A percentile compares a stretch with the other conserved stretches of the same genome.
Evolutionary conservation across 2,329 filamentous ascomycete species (phyloP).

Genomic region (Aspergillus eucalypticola): DNA sequence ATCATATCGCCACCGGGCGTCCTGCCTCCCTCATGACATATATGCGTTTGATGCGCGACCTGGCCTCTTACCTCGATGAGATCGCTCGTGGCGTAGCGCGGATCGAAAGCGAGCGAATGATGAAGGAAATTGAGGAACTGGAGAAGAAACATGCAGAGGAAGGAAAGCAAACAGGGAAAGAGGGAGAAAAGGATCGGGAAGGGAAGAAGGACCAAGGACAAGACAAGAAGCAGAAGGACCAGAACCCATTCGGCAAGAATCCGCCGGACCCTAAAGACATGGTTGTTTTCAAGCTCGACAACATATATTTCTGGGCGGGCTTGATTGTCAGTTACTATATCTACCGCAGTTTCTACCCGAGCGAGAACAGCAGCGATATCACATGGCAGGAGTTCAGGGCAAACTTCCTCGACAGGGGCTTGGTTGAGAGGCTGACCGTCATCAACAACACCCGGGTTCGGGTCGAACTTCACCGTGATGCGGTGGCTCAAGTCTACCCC

Average conservation of each 20-base stretch:
- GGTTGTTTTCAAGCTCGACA: slow-evolving; percentile 55
- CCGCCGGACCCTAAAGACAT: slow-evolving; percentile 35
- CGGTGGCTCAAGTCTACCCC: slow-evolving; percentile 69
- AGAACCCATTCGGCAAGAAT: slow-evolving; percentile 29
- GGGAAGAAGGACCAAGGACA: slow-evolving; percentile 22
- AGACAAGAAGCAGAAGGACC: slow-evolving; percentile 28
- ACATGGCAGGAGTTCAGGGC: slow-evolving; percentile 96
- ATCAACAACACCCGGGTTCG: slow-evolving; percentile 76
- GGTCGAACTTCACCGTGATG: slow-evolving; percentile 77
- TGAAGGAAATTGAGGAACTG: slow-evolving; percentile 13
- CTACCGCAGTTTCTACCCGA: slow-evolving; percentile 66
- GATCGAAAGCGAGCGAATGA: slow-evolving; percentile 29
- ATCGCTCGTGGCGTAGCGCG: slow-evolving; percentile 36
- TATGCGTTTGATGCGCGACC: slow-evolving; percentile 61
- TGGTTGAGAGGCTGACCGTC: slow-evolving; percentile 88
- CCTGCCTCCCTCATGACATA: slow-evolving; percentile 56
- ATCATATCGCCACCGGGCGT: slow-evolving; percentile 49
- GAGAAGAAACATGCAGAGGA: slow-evolving; percentile 18
- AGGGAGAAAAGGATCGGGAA: slow-evolving; percentile 20
- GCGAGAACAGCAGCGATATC: slow-evolving; percentile 73
- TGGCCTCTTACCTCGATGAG: slow-evolving; percentile 58
- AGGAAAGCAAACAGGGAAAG: slow-evolving; percentile 14
- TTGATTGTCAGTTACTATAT: slow-evolving; percentile 64
- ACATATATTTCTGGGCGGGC: slow-evolving; percentile 49
- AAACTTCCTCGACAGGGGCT: slow-evolving; percentile 91